Base-by-base conservation (phyloP, 176 grass and related monocot genomes). In the Otatea glauca region DNA sequence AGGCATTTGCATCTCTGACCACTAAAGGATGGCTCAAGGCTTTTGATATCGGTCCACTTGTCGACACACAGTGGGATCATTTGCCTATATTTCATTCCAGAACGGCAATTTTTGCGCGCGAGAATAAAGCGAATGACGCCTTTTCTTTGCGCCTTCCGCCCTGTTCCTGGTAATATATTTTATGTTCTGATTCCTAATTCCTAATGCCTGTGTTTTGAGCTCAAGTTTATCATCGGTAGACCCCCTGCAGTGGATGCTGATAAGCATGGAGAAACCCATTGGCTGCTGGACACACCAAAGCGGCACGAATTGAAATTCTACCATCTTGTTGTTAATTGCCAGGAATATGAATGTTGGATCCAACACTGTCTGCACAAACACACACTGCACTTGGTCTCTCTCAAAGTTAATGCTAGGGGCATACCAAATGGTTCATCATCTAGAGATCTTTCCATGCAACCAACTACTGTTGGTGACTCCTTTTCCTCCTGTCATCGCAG, bases 1-100 rank as follows among this genome's bases (percentile, higher is more conserved):
- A 27, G 83, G 79, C 72, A 81, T 89, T 89, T 90, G 88, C 88
- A 90, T 90, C 79, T 83, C 74, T 87, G 88, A 87, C 79, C 79
- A 90, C 42, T 83, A 87, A 87, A 20, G 84, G 74, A 79, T 83
- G 84, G 84, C 84, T 90, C 68, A 41, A 87, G 84, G 79, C 84
- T 76, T 68, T 79, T 83, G 60, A 79, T 82, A 78, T 78, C 16
- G 79, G 32, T 86, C 88, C 88, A 90, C 84, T 78, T 87, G 88
- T 74, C 74, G 84, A 81, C 58, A 9, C 60, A 38, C 29, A 17
- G 79, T 61, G 41, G 74, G 79, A 79, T 83, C 21, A 3, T 14
- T 73, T 67, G 42, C 53, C 54, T 63, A 77, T 73, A 78, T 73
- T 83, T 74, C 72, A 78, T 78, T 83, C 72, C 34, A 47, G 35